Percentiles rank a stretch among this genome's conserved stretches.
Conservation (phyloP, 331 rosid species). For the Acacia pycnantha region DNA sequence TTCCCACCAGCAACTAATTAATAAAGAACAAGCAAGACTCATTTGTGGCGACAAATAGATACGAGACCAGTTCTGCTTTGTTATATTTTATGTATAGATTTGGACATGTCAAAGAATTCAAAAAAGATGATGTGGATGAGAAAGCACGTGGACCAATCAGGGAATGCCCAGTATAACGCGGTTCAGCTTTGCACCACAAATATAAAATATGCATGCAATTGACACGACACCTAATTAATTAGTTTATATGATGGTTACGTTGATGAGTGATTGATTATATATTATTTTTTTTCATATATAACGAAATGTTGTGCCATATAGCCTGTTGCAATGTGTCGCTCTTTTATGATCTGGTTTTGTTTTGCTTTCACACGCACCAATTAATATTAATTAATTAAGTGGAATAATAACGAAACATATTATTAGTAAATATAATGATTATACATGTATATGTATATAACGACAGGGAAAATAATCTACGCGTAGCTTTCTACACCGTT, state of each 20-base stretch:
- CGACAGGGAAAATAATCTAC: background rate
- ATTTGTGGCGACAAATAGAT: slow-evolving; percentile 24
- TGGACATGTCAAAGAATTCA: background rate
- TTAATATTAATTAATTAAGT: background rate
- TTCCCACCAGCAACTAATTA: background rate
- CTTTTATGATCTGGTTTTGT: background rate
- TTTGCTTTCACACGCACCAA: background rate
- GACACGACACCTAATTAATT: slow-evolving; percentile 2
- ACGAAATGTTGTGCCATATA: background rate
- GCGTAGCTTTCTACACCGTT: background rate
- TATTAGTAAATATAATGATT: background rate
- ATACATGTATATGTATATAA: background rate
- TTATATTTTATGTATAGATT: background rate
- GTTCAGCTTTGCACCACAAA: slow-evolving; percentile 26
- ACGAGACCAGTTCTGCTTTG: background rate
- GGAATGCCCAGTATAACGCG: slow-evolving; percentile 47
- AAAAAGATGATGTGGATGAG: slow-evolving; percentile 22
- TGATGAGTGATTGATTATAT: background rate
- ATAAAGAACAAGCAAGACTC: background rate
- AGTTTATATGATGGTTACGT: background rate
- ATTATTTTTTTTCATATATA: background rate
- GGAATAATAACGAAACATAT: background rate
- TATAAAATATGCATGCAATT: background rate
- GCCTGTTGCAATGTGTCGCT: background rate
- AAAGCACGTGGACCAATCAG: slow-evolving; percentile 51